Evolutionary conservation across 148 eudicot species (phyloP).

Genomic region (Spergularia bocconei): DNA sequence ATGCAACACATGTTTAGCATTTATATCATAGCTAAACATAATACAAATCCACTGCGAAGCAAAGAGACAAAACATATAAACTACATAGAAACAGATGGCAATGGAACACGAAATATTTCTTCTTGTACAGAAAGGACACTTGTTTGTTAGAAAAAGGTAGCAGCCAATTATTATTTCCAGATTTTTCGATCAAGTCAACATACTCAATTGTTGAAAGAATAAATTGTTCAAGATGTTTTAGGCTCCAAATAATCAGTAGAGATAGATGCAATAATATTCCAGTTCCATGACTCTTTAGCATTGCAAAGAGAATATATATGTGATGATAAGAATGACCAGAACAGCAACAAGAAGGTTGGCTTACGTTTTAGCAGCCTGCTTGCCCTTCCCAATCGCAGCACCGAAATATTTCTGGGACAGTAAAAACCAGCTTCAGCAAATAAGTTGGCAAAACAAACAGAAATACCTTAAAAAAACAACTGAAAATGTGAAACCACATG

Average conservation of each 20-base stretch:
- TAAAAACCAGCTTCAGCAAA: background rate
- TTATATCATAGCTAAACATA: background rate
- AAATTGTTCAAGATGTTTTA: background rate
- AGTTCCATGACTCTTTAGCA: too few species aligned
- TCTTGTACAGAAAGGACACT: background rate
- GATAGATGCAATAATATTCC: too few species aligned
- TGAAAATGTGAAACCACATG: background rate
- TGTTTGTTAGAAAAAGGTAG: background rate
- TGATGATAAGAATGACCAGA: background rate
- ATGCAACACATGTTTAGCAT: slow-evolving; percentile 5
- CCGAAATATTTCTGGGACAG: slow-evolving; percentile 79
- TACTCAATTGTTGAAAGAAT: background rate
- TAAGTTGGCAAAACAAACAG: background rate
- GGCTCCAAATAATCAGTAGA: background rate
- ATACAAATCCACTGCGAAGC: background rate
- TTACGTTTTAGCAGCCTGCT: slow-evolving; percentile 99
- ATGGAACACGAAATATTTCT: background rate
- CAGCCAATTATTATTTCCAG: background rate
- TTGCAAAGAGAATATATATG: background rate
- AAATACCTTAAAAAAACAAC: background rate
- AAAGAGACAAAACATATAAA: background rate
- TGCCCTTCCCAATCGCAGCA: slow-evolving; percentile 97
- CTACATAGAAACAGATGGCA: background rate
- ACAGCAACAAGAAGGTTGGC: slow-evolving; percentile 12
- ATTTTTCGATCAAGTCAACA: background rate